Evolutionary conservation across 805 yeast genomes (phyloP).

Genomic region (Candida saitoana): DNA sequence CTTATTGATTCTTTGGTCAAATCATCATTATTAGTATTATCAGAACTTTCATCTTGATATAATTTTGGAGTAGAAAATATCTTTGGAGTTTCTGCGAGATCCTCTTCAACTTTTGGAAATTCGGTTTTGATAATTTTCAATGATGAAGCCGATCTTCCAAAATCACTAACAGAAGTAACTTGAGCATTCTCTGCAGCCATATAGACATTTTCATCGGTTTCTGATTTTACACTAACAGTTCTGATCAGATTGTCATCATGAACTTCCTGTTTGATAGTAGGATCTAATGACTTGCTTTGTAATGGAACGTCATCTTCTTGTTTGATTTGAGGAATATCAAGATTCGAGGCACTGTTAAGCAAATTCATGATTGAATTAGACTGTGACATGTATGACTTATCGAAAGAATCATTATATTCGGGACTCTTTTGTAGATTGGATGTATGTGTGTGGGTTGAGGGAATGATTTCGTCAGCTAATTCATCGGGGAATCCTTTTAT

Average conservation of each 20-base stretch:
- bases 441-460: constrained; percentile 13
- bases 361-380: constrained; percentile 40
- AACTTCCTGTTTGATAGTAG: neutral
- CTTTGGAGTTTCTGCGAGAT: neutral
- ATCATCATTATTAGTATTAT: constrained; percentile 2
- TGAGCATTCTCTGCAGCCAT: neutral
- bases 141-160: constrained; percentile 2
- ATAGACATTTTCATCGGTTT: neutral
- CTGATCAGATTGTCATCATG: neutral
- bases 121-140: constrained; percentile 3
- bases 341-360: constrained; percentile 19
- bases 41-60: neutral
- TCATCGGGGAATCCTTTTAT: constrained; percentile 40
- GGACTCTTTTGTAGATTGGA: constrained; percentile 10
- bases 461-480: constrained; percentile 31
- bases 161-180: constrained; percentile 2
- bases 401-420: constrained; percentile 23
- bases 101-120: neutral
- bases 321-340: constrained; percentile 8
- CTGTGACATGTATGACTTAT: constrained; percentile 29
- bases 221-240: neutral
- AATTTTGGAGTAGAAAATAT: constrained; percentile 1
- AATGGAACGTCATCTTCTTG: constrained; percentile 4
- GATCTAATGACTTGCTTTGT: neutral
- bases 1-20: constrained; percentile 21